Evolutionary conservation across 768 basidiomycete genomes (phyloP).

Genomic region (Pulveroboletus ravenelii): DNA sequence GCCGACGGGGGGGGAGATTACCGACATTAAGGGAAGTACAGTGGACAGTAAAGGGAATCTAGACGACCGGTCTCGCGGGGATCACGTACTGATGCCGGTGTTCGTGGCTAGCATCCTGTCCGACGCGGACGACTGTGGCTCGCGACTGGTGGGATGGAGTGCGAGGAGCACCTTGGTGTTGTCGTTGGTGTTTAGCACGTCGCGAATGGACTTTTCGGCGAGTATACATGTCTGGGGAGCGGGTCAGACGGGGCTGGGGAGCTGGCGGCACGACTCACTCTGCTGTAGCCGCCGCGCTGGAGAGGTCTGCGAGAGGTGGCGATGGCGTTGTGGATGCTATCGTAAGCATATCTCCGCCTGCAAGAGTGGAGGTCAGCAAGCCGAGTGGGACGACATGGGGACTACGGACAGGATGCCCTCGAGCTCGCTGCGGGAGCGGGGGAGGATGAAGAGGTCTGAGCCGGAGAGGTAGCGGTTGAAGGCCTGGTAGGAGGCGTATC

Average conservation of each 20-base stretch:
- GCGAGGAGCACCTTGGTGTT: slow-evolving; percentile 62
- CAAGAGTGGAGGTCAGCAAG: too few relatives aligned
- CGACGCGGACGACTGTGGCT: slow-evolving; percentile 11
- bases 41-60: slow-evolving; percentile 2
- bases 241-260: not conserved
- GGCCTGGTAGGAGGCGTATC: slow-evolving; percentile 77
- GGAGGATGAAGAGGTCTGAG: slow-evolving; percentile 66
- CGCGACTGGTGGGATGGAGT: slow-evolving; percentile 43
- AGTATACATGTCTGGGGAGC: slow-evolving; percentile 58
- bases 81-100: slow-evolving; percentile 26
- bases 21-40: not conserved
- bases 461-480: slow-evolving; percentile 70
- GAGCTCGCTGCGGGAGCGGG: slow-evolving; percentile 59
- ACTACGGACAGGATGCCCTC: slow-evolving; percentile 64
- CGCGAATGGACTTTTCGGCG: slow-evolving; percentile 64
- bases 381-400: too few relatives aligned
- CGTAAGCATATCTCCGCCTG: slow-evolving; percentile 72
- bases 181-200: slow-evolving; percentile 65
- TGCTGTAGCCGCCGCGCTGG: slow-evolving; percentile 50
- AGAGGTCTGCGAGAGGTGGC: slow-evolving; percentile 61
- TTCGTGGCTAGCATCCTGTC: slow-evolving; percentile 10
- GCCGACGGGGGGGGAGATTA: slow-evolving; percentile 1
- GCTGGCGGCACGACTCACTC: slow-evolving; percentile 34
- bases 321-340: slow-evolving; percentile 78
- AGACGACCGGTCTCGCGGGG: not conserved